phyloP scores from a whole-genome alignment of 148 eudicot species.

The Fagopyrum tataricum region DNA sequence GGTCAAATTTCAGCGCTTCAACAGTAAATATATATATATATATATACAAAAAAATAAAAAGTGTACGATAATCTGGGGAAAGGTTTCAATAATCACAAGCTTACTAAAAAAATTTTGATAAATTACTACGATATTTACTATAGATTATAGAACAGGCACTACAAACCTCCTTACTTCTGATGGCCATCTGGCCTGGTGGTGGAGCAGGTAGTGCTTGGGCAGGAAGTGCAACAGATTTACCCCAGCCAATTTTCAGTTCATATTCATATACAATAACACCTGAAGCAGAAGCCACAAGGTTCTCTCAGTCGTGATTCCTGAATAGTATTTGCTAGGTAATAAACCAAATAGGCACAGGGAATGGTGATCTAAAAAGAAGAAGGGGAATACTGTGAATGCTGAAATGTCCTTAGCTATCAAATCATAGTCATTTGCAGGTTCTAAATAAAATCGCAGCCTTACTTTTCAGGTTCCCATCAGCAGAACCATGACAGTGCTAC shows the following conservation, averaged over 20 bases:
- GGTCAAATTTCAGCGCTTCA: constrained; percentile 10
- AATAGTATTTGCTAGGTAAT: too few relatives aligned
- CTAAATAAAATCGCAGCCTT: too few relatives aligned
- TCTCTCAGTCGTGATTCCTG: neutral
- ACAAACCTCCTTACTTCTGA: constrained; percentile 95
- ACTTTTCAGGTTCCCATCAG: too few relatives aligned
- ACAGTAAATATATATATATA: too few relatives aligned
- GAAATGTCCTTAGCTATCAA: too few relatives aligned
- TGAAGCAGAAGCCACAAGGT: constrained; percentile 20
- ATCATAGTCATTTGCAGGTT: too few relatives aligned
- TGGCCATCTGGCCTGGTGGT: constrained; percentile 99
- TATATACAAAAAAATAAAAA: too few relatives aligned
- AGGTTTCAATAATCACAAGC: neutral
- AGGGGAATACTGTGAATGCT: too few relatives aligned
- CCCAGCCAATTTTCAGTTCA: constrained; percentile 99
- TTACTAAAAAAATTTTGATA: neutral
- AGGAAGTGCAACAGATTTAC: constrained; percentile 96
- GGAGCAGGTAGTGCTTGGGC: constrained; percentile 99
- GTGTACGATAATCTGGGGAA: neutral
- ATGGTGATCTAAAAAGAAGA: too few relatives aligned
- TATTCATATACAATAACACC: constrained; percentile 92
- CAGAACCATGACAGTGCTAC: too few relatives aligned
- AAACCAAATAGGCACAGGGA: too few relatives aligned
- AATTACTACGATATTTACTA: neutral
- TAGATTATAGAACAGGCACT: constrained; percentile 2